Base-by-base conservation (phyloP, 2,329 filamentous ascomycete genomes). In the Diatrype stigma region DNA sequence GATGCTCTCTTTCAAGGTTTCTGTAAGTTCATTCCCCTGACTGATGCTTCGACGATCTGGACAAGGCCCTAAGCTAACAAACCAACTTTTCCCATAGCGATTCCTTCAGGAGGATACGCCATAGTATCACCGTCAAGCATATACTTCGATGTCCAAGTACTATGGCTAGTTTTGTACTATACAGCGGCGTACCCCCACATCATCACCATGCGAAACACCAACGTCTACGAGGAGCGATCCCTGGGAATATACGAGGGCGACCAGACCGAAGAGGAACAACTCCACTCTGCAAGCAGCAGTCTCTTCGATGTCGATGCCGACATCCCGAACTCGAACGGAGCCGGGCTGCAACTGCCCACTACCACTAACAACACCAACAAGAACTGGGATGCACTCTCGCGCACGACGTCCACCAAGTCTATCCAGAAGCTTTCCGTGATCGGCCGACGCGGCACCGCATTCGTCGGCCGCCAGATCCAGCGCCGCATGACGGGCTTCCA, bases 201-300 rank as follows among this genome's bases (percentile, higher is more conserved):
- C 23, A 81, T 86, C 52, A 82, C 79, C 1, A 80, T 86, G 68
- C 79, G 85, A 26, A 82, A 85, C 62, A 86, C 84, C 37, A 89
- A 89, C 60, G 81, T 87, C 28, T 89, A 89, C 61, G 85, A 89
- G 63, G 85, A 89, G 60, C 75, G 82, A 6, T 84, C 81, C 0
- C 71, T 89, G 2, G 84, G 84, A 0, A 78, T 85, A 30, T 81
- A 84, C 52, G 68, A 65, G 46, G 61, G 64, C 42, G 63, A 67
- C 44, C 54, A 60, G 8, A 19, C 57, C 3, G 52, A 53, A 26
- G 56, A 56, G 22, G 60, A 60, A 21, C 58, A 62, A 37, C 59
- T 60, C n/a, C 56, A 57, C 34, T 60, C 58, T 1, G 54, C 55
- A 44, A 56, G 48, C 47, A 58, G 54, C 22, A 60, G 58, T 44